phyloP scores from a whole-genome alignment of 2,329 filamentous ascomycete species.

The Didymella glomerata region DNA sequence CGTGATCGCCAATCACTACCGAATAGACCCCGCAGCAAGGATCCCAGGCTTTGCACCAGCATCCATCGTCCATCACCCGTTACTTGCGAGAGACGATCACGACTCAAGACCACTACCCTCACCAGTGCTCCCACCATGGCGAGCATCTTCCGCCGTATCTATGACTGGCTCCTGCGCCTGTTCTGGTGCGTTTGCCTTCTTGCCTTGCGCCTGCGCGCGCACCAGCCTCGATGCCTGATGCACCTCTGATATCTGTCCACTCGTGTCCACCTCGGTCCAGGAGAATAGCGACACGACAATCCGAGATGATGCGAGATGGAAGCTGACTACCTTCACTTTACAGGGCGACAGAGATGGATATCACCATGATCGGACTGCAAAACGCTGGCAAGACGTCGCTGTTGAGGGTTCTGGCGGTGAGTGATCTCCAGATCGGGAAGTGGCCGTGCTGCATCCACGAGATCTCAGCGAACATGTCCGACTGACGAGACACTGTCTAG shows the following conservation, averaged over 20 bases:
- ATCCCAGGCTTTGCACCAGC: conserved; percentile 46
- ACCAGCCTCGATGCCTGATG: conserved; percentile 36
- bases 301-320: conserved; percentile 23
- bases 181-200: conserved; percentile 77
- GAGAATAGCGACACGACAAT: conserved; percentile 31
- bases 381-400: conserved; percentile 98
- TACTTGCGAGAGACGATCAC: conserved; percentile 34
- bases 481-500: conserved; percentile 61
- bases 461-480: conserved; percentile 29
- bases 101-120: conserved; percentile 47
- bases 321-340: conserved; percentile 34
- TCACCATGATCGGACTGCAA: conserved; percentile 97
- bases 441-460: conserved; percentile 38
- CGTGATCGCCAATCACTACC: conserved; percentile 41
- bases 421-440: conserved; percentile 55
- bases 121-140: conserved; percentile 68
- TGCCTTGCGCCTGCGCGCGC: conserved; percentile 21
- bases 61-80: conserved; percentile 40
- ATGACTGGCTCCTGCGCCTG: conserved; percentile 97
- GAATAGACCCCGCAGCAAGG: conserved; percentile 49
- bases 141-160: conserved; percentile 89
- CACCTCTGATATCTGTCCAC: conserved; percentile 40
- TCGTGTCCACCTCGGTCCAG: conserved; percentile 23
- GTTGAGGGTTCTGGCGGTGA: conserved; percentile 91
- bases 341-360: conserved; percentile 99